Evolutionary conservation across 257 asterid species (phyloP).

Genomic region (Lantana camara): DNA sequence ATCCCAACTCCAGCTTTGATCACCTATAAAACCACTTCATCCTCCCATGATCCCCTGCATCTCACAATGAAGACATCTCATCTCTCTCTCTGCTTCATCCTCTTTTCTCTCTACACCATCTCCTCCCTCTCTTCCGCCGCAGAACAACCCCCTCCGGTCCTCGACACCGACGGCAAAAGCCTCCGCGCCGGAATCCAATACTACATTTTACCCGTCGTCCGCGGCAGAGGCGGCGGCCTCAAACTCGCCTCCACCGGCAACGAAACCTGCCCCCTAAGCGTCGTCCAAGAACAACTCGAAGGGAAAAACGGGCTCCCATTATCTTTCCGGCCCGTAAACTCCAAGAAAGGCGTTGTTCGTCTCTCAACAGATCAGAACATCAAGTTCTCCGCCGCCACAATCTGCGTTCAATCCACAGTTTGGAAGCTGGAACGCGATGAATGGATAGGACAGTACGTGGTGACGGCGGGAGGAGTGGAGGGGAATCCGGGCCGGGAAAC

Average conservation of each 20-base stretch:
- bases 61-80: constrained; percentile 29
- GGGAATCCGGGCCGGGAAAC: constrained; percentile 58
- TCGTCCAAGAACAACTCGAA: constrained; percentile 47
- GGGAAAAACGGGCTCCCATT: constrained; percentile 48
- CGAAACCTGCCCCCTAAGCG: constrained; percentile 47
- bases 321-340: constrained; percentile 40
- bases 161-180: constrained; percentile 39
- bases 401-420: constrained; percentile 43
- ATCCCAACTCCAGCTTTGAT: neutral
- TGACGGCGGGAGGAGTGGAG: constrained; percentile 45
- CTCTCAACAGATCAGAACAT: constrained; percentile 53
- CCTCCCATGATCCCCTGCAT: neutral
- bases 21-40: neutral
- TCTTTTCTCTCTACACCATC: constrained; percentile 23
- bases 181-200: constrained; percentile 42
- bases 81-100: constrained; percentile 17
- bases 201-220: constrained; percentile 50
- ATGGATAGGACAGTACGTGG: constrained; percentile 22
- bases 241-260: constrained; percentile 36
- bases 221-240: constrained; percentile 74
- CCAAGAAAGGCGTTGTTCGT: constrained; percentile 39
- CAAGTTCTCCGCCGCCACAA: constrained; percentile 38
- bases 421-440: constrained; percentile 48
- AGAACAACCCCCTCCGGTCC: constrained; percentile 35
- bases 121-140: constrained; percentile 24